Conservation (phyloP, 2,329 filamentous ascomycete species). For the Trichoderma breve region DNA sequence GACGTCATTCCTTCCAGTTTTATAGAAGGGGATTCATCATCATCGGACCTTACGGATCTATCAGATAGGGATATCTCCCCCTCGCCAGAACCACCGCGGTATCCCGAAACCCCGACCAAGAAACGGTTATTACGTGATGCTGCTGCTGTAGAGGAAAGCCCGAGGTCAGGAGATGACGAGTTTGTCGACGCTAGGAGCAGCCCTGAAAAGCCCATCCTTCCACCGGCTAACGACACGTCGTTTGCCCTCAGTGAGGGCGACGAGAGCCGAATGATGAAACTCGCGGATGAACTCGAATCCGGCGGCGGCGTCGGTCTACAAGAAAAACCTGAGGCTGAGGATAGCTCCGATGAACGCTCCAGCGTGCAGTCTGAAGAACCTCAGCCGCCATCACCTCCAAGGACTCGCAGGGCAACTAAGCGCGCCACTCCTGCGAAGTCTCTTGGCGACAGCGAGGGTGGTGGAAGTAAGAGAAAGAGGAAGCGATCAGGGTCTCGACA, state of each 20-base stretch:
- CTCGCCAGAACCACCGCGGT: background rate
- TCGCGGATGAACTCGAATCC: constrained; percentile 51
- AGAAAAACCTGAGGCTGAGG: constrained; percentile 19
- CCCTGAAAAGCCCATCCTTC: constrained; percentile 31
- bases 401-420: constrained; percentile 15
- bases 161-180: constrained; percentile 45
- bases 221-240: constrained; percentile 31
- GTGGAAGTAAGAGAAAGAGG: constrained; percentile 31
- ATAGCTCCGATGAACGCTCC: constrained; percentile 23
- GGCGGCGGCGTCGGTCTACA: constrained; percentile 24
- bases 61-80: constrained; percentile 4
- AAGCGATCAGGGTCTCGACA: constrained; percentile 26
- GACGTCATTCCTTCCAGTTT: constrained; percentile 34
- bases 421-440: constrained; percentile 21
- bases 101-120: constrained; percentile 24
- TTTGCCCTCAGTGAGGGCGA: constrained; percentile 45
- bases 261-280: constrained; percentile 47
- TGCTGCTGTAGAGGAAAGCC: constrained; percentile 33
- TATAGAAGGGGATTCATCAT: background rate
- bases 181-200: constrained; percentile 51
- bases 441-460: constrained; percentile 1
- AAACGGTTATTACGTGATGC: constrained; percentile 18
- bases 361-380: constrained; percentile 25
- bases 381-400: constrained; percentile 22
- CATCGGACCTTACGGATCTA: constrained; percentile 16